Evolutionary conservation across 2,329 filamentous ascomycete genomes (phyloP).

Genomic region (Coniochaeta sp.): DNA sequence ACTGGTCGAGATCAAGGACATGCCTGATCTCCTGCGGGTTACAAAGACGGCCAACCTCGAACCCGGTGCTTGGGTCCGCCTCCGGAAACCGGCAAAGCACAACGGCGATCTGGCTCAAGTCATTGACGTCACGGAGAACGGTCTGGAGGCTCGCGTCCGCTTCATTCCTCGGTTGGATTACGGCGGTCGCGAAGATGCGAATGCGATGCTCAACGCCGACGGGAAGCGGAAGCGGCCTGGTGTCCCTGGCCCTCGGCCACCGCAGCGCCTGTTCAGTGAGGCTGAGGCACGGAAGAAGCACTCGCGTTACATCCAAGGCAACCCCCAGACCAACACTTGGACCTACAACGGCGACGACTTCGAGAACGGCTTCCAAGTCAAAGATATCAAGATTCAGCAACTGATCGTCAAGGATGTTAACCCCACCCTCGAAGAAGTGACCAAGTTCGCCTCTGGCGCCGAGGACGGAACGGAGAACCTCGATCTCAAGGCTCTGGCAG

Average conservation of each 20-base stretch:
- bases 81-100: constrained; percentile 74
- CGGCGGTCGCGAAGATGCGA: constrained; percentile 70
- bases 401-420: constrained; percentile 86
- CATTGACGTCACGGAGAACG: constrained; percentile 86
- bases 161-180: constrained; percentile 92
- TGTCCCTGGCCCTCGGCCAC: constrained; percentile 61
- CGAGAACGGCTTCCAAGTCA: constrained; percentile 86
- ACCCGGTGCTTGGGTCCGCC: constrained; percentile 85
- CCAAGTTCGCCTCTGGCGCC: constrained; percentile 80
- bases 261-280: constrained; percentile 88
- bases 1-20: constrained; percentile 91
- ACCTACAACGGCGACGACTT: constrained; percentile 85
- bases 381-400: constrained; percentile 85
- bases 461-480: constrained; percentile 93
- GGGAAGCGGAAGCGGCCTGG: constrained; percentile 74
- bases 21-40: constrained; percentile 90
- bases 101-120: constrained; percentile 86
- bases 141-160: constrained; percentile 77
- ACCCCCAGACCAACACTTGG: constrained; percentile 74
- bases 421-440: constrained; percentile 89
- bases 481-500: constrained; percentile 83
- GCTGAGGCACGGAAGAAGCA: constrained; percentile 86
- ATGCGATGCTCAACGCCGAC: constrained; percentile 40
- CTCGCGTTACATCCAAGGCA: constrained; percentile 54
- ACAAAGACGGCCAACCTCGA: constrained; percentile 79